Percentiles rank a stretch among this genome's conserved stretches.
These are phyloP conservation scores for Sporothrix globosa DNA, from an alignment of 2,329 filamentous ascomycete genomes.

Conservation along the genomic window DNA sequence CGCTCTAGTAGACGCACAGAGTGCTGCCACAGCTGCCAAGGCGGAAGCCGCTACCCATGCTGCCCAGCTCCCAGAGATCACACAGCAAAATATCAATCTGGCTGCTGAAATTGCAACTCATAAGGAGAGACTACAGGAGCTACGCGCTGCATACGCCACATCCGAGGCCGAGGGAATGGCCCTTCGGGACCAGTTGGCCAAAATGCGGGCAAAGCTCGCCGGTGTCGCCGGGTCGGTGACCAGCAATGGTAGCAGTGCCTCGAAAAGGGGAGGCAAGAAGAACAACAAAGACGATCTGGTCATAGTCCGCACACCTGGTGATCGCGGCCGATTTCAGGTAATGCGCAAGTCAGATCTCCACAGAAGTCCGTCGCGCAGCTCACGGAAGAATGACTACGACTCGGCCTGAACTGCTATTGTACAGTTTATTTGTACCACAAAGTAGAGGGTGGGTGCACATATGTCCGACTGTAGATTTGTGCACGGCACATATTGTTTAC, in stretches of 20 bases:
- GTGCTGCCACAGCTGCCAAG: not conserved
- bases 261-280: constrained; percentile 19
- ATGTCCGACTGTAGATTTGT: not conserved
- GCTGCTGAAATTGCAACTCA: not conserved
- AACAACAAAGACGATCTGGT: constrained; percentile 35
- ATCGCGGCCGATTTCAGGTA: constrained; percentile 36
- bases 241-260: not conserved
- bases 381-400: constrained; percentile 31
- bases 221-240: constrained; percentile 1
- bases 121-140: constrained; percentile 2
- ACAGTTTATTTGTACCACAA: not conserved
- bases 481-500: not conserved
- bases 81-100: constrained; percentile 5
- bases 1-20: not conserved
- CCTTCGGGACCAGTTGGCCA: constrained; percentile 34
- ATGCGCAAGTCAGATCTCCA: constrained; percentile 35
- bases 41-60: not conserved
- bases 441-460: not conserved
- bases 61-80: constrained; percentile 14
- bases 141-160: constrained; percentile 23
- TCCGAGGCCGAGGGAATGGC: constrained; percentile 30
- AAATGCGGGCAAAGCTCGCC: constrained; percentile 31
- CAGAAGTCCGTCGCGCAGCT: constrained; percentile 32
- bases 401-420: constrained; percentile 1
- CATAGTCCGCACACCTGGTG: constrained; percentile 35